Conservation (phyloP, 208 protist species). For the Lotmaria passim region DNA sequence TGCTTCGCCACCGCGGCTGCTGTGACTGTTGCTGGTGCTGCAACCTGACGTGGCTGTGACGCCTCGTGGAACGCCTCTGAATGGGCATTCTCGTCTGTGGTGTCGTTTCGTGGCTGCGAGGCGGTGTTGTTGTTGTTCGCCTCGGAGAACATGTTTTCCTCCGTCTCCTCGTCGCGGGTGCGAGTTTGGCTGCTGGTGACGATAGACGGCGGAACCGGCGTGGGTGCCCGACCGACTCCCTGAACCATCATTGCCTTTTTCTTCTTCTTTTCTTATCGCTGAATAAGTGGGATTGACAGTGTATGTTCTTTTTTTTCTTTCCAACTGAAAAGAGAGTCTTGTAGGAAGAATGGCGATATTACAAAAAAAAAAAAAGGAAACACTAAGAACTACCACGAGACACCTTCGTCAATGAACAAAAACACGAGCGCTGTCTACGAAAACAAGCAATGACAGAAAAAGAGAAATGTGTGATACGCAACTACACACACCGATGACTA, state of each 20-base stretch:
- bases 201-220: conserved; percentile 23
- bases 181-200: neutral
- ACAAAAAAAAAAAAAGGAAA: conserved; percentile 6
- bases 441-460: neutral
- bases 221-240: neutral
- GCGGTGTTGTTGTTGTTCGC: conserved; percentile 8
- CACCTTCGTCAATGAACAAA: neutral
- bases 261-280: conserved; percentile 1
- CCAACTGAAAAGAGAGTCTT: too few relatives aligned
- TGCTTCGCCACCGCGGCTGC: neutral
- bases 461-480: neutral
- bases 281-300: too few relatives aligned
- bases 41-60: neutral
- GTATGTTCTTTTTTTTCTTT: conserved; percentile 5
- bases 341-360: too few relatives aligned
- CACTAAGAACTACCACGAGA: conserved; percentile 9
- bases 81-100: conserved; percentile 1
- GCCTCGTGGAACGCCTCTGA: neutral
- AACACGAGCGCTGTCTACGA: too few relatives aligned
- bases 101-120: neutral
- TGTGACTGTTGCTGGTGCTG: neutral
- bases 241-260: conserved; percentile 15
- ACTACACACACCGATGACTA: neutral
- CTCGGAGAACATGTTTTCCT: conserved; percentile 11
- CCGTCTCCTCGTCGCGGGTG: conserved; percentile 8